Evolutionary conservation across 2,329 filamentous ascomycete genomes (phyloP).

Genomic region (Grosmannia serpens): DNA sequence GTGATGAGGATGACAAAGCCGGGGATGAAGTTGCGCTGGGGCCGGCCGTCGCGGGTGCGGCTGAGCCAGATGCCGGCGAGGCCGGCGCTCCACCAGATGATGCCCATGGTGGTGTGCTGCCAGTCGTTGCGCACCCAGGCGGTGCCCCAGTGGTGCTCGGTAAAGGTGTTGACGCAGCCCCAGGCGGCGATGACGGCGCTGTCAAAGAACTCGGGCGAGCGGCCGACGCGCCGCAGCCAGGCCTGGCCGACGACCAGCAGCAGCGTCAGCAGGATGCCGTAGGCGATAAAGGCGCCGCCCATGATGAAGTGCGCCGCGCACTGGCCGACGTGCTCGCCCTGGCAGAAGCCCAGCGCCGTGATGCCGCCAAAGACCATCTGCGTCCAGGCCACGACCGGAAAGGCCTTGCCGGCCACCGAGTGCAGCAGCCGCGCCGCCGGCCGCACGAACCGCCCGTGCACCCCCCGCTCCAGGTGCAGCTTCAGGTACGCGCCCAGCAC

Average conservation of each 20-base stretch:
- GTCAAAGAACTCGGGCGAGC: conserved; percentile 96
- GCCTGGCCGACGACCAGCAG: conserved; percentile 78
- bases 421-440: conserved; percentile 61
- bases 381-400: conserved; percentile 79
- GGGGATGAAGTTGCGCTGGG: conserved; percentile 87
- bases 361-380: conserved; percentile 97
- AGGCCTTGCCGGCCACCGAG: conserved; percentile 70
- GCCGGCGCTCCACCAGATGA: conserved; percentile 95
- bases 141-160: conserved; percentile 86
- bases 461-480: conserved; percentile 75
- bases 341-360: conserved; percentile 83
- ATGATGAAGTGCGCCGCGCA: conserved; percentile 97
- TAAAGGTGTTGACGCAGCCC: conserved; percentile 97
- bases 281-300: conserved; percentile 92
- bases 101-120: conserved; percentile 98
- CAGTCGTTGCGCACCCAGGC: conserved; percentile 88
- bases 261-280: conserved; percentile 79
- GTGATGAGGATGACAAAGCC: conserved; percentile 85
- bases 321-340: conserved; percentile 81
- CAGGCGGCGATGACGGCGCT: conserved; percentile 81
- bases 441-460: conserved; percentile 58
- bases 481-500: conserved; percentile 76
- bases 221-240: conserved; percentile 71
- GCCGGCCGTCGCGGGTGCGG: conserved; percentile 66
- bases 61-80: conserved; percentile 88